Conservation (phyloP, 257 asterid species). For the Solanum sitiens region DNA sequence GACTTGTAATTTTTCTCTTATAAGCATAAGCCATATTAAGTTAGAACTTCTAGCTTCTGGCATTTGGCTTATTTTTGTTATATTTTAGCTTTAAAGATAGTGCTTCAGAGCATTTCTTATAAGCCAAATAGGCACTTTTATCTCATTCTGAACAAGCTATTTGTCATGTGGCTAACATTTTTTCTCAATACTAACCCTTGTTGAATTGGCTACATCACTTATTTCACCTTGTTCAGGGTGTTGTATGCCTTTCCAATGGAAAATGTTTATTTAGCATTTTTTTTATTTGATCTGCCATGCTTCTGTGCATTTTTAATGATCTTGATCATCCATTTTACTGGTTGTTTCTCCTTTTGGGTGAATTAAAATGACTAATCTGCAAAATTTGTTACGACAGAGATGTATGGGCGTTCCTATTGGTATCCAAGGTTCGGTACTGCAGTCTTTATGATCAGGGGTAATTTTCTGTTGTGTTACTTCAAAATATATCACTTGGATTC, state of each 20-base stretch:
- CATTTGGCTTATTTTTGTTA: background rate
- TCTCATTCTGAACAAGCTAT: background rate
- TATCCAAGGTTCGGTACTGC: slow-evolving; percentile 86
- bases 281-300: background rate
- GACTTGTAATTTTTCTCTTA: background rate
- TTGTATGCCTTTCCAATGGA: background rate
- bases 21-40: background rate
- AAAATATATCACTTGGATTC: background rate
- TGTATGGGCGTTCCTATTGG: slow-evolving; percentile 93
- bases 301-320: background rate
- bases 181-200: background rate
- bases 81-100: background rate
- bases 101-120: background rate
- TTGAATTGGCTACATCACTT: background rate
- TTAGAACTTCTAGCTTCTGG: no score
- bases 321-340: background rate
- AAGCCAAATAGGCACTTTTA: background rate
- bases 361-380: slow-evolving; percentile 3
- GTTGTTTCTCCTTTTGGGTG: background rate
- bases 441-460: slow-evolving; percentile 96
- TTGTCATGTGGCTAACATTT: background rate
- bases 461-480: slow-evolving; percentile 2
- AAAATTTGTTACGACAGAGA: slow-evolving; percentile 53
- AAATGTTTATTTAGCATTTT: background rate
- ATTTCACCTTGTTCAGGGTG: background rate